phyloP scores from a whole-genome alignment of 2,329 filamentous ascomycete species.

The Chaetomiaceae sp. region DNA sequence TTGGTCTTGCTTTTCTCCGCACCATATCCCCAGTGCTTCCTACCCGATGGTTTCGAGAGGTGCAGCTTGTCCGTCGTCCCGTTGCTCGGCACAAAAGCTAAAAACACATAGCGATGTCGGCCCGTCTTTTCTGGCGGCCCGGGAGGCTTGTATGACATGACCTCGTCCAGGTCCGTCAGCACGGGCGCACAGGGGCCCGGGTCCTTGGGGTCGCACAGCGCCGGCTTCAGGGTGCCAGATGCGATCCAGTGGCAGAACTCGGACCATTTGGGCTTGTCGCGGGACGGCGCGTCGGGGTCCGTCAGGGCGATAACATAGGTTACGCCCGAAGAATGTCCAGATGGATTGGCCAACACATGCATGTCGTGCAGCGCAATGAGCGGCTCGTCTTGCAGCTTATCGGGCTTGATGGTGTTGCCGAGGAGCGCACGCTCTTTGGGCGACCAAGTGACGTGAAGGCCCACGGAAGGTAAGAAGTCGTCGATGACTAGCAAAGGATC shows the following conservation, averaged over 20 bases:
- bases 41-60: constrained; percentile 34
- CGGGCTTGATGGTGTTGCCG: constrained; percentile 46
- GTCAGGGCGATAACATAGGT: constrained; percentile 35
- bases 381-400: constrained; percentile 34
- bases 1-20: constrained; percentile 12
- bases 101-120: constrained; percentile 42
- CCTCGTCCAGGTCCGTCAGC: constrained; percentile 29
- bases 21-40: constrained; percentile 40
- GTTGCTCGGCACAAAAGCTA: constrained; percentile 38
- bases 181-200: background rate
- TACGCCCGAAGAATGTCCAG: background rate
- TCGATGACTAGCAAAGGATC: constrained; percentile 47
- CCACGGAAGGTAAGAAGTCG: constrained; percentile 52
- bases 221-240: constrained; percentile 15
- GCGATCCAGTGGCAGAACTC: constrained; percentile 46
- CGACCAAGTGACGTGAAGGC: constrained; percentile 46
- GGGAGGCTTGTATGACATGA: constrained; percentile 40
- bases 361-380: constrained; percentile 24
- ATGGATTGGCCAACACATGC: background rate
- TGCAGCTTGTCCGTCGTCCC: constrained; percentile 36
- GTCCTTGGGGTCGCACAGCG: constrained; percentile 9
- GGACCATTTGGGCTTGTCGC: constrained; percentile 40
- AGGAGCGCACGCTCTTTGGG: constrained; percentile 41
- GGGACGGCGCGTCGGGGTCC: constrained; percentile 42
- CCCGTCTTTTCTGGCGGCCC: constrained; percentile 40